Base-by-base conservation (phyloP, 1,284 basidiomycete genomes). In the Fistulinella cinereoalba region DNA sequence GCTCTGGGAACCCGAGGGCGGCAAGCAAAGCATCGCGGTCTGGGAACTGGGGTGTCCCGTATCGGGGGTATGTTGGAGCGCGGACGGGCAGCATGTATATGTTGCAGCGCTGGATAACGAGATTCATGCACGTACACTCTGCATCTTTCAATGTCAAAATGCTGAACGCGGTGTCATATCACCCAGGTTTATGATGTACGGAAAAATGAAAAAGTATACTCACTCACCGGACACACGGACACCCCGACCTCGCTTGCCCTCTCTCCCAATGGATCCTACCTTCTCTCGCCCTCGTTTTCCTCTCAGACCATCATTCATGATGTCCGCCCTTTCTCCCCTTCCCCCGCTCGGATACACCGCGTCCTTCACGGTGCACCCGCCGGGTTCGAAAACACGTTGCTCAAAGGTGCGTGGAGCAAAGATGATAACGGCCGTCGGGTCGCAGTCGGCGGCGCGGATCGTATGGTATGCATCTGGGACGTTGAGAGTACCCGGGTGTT, bases 51-150 rank as follows among this genome's bases (percentile, higher is more conserved):
- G 88, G 2, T 88, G 89, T 60, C 93, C 94, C 0, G 87, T 92
- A 23, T 97, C 93, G n/a, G 78, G 87, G 1, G 92, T 96, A 0
- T 88, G 87, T 60, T 97, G 92, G 92, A 88, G 89, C 56, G 81
- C 80, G 32, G 93, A 97, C 60, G 94, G 90, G 0, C 78, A 88
- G 52, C 87, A 81, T 53, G 75, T 94, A 47, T 97, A 90, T 56
- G 81, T 90, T n/a, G 92, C 86, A 9, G 92, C 89, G 7, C 68
- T 97, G 57, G 94, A 97, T 68, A 97, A 97, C 56, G 90, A 92
- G 65, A 85, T 97, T 53, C 92, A 96, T 65, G 93, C 93, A 63
- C 53, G 86, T 75, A 6, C 24, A 24, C 34, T 6, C 25, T 21
- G 3, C 4, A 18, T 18, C 34, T 46, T 23, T 29, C 29, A 19